These are phyloP conservation scores for Delitschia confertaspora DNA, from an alignment of 495 filamentous ascomycete genomes.

Conservation along the genomic window DNA sequence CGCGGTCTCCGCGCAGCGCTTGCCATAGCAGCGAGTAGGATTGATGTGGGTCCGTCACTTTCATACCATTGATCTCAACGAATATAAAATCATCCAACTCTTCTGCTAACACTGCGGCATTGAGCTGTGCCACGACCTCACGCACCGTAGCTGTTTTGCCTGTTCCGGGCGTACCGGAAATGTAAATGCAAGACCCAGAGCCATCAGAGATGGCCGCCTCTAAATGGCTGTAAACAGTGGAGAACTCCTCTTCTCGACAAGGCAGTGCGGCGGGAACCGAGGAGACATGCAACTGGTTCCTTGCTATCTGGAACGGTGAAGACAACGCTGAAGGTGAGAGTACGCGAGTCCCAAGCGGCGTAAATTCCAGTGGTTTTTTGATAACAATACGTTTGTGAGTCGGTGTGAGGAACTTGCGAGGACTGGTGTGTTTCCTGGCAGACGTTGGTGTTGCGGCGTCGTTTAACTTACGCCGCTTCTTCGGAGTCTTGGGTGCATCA, in stretches of 20 bases:
- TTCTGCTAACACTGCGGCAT: constrained; percentile 72
- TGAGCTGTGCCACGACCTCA: constrained; percentile 84
- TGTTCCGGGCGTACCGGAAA: constrained; percentile 97
- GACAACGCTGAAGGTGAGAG: constrained; percentile 74
- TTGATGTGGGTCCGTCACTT: constrained; percentile 95
- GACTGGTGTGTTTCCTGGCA: constrained; percentile 45
- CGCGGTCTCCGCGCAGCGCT: constrained; percentile 84
- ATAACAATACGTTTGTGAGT: constrained; percentile 66
- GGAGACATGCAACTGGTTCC: constrained; percentile 83
- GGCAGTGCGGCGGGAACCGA: constrained; percentile 81
- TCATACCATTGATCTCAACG: constrained; percentile 99
- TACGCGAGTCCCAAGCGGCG: constrained; percentile 77
- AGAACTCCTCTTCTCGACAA: constrained; percentile 87
- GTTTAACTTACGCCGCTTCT: constrained; percentile 46
- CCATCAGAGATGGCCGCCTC: constrained; percentile 91
- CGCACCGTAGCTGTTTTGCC: constrained; percentile 97
- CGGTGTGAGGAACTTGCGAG: constrained; percentile 55
- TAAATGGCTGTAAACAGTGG: constrained; percentile 83
- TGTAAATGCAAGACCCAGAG: constrained; percentile 93
- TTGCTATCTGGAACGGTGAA: constrained; percentile 85
- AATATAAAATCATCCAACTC: constrained; percentile 99
- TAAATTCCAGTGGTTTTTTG: constrained; percentile 92
- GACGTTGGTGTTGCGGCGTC: constrained; percentile 50
- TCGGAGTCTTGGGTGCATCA: constrained; percentile 47
- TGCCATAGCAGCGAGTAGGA: constrained; percentile 95